Conservation (phyloP, 1,284 basidiomycete genomes). For the Sanghuangporus sanghuang region DNA sequence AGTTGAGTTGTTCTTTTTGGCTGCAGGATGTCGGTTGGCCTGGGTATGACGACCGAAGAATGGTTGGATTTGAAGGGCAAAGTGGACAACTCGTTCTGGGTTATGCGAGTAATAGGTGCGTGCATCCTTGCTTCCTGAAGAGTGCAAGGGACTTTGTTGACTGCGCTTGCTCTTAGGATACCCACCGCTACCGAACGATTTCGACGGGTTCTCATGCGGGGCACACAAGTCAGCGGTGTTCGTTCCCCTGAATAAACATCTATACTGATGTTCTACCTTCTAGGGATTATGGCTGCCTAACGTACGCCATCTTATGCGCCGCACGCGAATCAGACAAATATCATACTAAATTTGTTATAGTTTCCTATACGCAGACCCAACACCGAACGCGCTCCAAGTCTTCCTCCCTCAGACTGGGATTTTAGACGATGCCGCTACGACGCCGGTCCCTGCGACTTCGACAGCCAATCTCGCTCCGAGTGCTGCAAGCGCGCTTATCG, state of each 20-base stretch:
- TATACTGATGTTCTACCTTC: constrained; percentile 10
- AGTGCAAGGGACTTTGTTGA: background rate
- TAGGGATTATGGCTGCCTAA: constrained; percentile 83
- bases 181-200: constrained; percentile 71
- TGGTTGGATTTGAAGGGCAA: constrained; percentile 59
- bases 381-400: constrained; percentile 75
- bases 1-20: background rate
- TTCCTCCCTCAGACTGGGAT: constrained; percentile 45
- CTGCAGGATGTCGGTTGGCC: constrained; percentile 71
- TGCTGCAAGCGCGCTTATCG: constrained; percentile 11
- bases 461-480: constrained; percentile 10
- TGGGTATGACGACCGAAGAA: constrained; percentile 67
- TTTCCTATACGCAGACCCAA: constrained; percentile 76
- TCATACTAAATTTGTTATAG: constrained; percentile 32
- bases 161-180: constrained; percentile 51
- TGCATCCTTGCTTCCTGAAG: constrained; percentile 9
- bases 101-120: constrained; percentile 75
- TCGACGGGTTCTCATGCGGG: constrained; percentile 80
- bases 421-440: constrained; percentile 29
- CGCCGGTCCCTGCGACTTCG: constrained; percentile 10
- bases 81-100: constrained; percentile 83
- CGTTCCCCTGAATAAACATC: background rate
- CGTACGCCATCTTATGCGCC: constrained; percentile 39
- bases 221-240: constrained; percentile 60
- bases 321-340: background rate